A percentile compares a stretch with the other conserved stretches of the same genome.
These are phyloP conservation scores for Spathaspora arborariae DNA, from an alignment of 805 yeast genomes.

Conservation along the genomic window DNA sequence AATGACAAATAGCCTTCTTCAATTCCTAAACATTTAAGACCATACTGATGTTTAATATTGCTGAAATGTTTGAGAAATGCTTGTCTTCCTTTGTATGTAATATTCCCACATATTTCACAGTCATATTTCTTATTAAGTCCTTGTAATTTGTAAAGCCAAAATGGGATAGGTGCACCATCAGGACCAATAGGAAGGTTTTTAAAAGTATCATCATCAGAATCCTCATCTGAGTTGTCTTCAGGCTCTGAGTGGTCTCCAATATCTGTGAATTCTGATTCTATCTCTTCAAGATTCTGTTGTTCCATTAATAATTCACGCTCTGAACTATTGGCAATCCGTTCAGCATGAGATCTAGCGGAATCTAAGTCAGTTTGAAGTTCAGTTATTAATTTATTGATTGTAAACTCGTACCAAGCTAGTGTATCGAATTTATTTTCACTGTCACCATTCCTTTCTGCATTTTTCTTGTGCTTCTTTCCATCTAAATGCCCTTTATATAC, in stretches of 20 bases:
- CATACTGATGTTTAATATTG: conserved; percentile 67
- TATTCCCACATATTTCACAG: conserved; percentile 88
- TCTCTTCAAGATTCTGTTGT: conserved; percentile 32
- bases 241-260: conserved; percentile 11
- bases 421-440: background rate
- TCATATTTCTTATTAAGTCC: conserved; percentile 69
- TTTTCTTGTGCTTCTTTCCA: conserved; percentile 74
- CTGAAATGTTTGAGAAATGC: conserved; percentile 72
- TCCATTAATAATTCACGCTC: conserved; percentile 64
- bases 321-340: conserved; percentile 65
- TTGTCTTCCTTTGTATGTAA: conserved; percentile 66
- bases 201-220: conserved; percentile 41
- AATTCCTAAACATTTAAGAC: conserved; percentile 73
- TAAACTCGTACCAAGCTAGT: conserved; percentile 26
- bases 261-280: conserved; percentile 38
- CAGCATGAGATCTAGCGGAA: conserved; percentile 57
- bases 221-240: conserved; percentile 9
- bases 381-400: conserved; percentile 32
- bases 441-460: conserved; percentile 15
- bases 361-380: conserved; percentile 38
- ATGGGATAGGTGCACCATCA: conserved; percentile 91
- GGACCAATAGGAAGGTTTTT: conserved; percentile 73
- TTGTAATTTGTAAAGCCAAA: conserved; percentile 86
- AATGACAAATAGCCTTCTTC: conserved; percentile 37
- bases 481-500: conserved; percentile 66